Conservation (phyloP, 164 flowering plant species). For the Platanus orientalis region DNA sequence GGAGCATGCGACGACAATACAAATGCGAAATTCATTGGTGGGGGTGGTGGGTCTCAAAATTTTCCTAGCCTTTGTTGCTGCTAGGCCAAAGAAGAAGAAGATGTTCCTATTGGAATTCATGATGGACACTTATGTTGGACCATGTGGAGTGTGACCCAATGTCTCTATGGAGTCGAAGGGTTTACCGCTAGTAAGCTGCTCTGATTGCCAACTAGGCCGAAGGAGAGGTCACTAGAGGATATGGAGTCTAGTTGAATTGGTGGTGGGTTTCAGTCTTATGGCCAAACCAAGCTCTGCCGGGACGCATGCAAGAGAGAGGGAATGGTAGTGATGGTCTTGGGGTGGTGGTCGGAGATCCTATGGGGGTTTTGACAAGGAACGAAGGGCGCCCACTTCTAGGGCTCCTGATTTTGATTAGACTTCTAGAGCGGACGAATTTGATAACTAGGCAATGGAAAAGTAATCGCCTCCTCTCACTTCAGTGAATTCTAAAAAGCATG, state of each 20-base stretch:
- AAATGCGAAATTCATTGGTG: neutral
- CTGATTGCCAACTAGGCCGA: conserved; percentile 71
- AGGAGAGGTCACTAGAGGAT: conserved; percentile 55
- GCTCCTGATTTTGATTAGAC: conserved; percentile 35
- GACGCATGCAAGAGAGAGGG: conserved; percentile 29
- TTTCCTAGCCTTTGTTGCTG: conserved; percentile 41
- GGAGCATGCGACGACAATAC: conserved; percentile 16
- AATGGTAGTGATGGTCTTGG: conserved; percentile 44
- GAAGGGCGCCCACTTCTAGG: conserved; percentile 43
- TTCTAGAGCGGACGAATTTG: conserved; percentile 48
- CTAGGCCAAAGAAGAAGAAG: conserved; percentile 60
- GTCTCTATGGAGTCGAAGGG: conserved; percentile 32
- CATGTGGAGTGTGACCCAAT: conserved; percentile 24
- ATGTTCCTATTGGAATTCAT: conserved; percentile 50
- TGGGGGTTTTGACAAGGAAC: conserved; percentile 75
- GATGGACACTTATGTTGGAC: conserved; percentile 19
- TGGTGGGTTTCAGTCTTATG: conserved; percentile 59
- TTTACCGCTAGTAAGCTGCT: conserved; percentile 63
- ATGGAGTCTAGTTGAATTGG: conserved; percentile 57
- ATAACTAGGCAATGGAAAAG: conserved; percentile 39
- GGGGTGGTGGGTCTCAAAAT: conserved; percentile 29
- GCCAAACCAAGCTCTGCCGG: no score
- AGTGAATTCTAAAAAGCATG: conserved; percentile 31
- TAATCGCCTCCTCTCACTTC: conserved; percentile 21
- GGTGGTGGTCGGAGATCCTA: conserved; percentile 46